Conservation (phyloP, 2,329 filamentous ascomycete genomes). For the Emmonsiellopsis sp. region DNA sequence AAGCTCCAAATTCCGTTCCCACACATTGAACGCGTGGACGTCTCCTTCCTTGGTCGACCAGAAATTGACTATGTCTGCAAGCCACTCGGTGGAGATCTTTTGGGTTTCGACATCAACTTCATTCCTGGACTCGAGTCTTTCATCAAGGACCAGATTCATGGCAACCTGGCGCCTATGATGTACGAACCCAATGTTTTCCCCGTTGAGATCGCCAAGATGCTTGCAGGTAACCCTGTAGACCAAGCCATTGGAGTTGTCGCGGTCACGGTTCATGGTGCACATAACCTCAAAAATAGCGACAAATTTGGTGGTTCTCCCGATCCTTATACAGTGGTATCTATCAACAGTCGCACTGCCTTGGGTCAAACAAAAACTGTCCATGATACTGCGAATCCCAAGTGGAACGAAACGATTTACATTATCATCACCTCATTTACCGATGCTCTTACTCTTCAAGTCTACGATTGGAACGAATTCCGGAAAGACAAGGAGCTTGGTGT, state of each 20-base stretch:
- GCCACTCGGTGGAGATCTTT: conserved; percentile 84
- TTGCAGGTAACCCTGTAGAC: conserved; percentile 86
- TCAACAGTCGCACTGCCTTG: conserved; percentile 73
- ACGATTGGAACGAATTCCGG: conserved; percentile 89
- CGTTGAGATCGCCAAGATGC: conserved; percentile 96
- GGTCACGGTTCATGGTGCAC: conserved; percentile 80
- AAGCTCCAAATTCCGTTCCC: conserved; percentile 95
- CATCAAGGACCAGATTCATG: conserved; percentile 93
- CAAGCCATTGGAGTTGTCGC: conserved; percentile 92
- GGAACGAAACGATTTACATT: conserved; percentile 95
- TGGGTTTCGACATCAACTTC: conserved; percentile 98
- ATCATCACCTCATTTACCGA: conserved; percentile 89
- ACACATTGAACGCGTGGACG: conserved; percentile 87
- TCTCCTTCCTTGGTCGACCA: conserved; percentile 85
- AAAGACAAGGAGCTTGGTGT: conserved; percentile 93
- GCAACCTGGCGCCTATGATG: conserved; percentile 92
- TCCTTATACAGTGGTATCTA: conserved; percentile 75
- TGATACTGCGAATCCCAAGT: conserved; percentile 77
- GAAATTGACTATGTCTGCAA: conserved; percentile 97
- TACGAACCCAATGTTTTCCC: conserved; percentile 97
- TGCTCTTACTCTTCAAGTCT: conserved; percentile 72
- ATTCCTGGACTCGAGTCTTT: conserved; percentile 89
- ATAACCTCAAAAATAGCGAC: conserved; percentile 89
- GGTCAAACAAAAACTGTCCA: conserved; percentile 82
- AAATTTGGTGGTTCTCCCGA: conserved; percentile 88